Base-by-base conservation (phyloP, 2,329 filamentous ascomycete species). In the Chaetomium olivaceum region DNA sequence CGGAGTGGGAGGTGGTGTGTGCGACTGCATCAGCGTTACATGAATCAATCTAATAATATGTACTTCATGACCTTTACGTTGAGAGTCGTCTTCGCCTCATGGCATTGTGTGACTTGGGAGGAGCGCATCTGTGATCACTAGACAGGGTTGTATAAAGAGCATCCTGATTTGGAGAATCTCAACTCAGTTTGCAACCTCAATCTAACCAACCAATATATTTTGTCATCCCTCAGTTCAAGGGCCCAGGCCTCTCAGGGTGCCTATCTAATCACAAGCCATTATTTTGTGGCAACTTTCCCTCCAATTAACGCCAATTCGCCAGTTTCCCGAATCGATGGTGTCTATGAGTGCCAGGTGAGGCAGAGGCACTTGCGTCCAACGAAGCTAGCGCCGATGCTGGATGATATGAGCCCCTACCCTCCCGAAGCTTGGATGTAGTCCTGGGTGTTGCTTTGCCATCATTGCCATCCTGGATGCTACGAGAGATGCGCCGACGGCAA, bases 21-120 rank as follows among this genome's bases (percentile, higher is more conserved):
- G 65, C 52, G 39, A 67, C 58, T 63, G 69, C 68, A 69, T 71
- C 64, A 70, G 68, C 68, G 67, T 71, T 68, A 61, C 50, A 61
- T 56, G 62, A 66, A 67, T 64, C 63, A 64, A 68, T 66, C 48
- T 69, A 68, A 68, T 69, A 67, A 68, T 69, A 72, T 68, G 66
- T 64, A 64, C 58, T 55, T 29, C 19, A 58, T 57, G 39, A 51
- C 61, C 14, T 19, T 29, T 11, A 2, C 5, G 14, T 54, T 23
- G 12, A 25, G 27, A 19, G 12, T 19, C 31, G 29, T 8, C 3
- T 25, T 33, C 16, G 31, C 31, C n/a, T 21, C 21, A 23, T 14
- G 31, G 27, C 4, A 25, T 36, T 23, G 31, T 39, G 29, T 12
- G 31, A 0, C 23, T 8, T 23, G 54, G 9, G n/a, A 11, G 8